Evolutionary conservation across 2,329 filamentous ascomycete species (phyloP).

Genomic region (Aspergillus fischeri): DNA sequence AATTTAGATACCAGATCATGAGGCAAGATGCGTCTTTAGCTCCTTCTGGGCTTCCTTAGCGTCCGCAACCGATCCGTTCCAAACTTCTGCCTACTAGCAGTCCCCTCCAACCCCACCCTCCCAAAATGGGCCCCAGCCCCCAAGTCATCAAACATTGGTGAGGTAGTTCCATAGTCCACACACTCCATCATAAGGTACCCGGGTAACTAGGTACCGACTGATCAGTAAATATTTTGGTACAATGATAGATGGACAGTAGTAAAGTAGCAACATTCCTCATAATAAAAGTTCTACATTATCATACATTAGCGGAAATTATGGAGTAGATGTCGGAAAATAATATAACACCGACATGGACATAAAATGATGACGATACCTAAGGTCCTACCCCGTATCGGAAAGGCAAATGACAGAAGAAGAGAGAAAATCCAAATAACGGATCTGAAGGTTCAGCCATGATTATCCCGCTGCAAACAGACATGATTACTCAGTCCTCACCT

Average conservation of each 20-base stretch:
- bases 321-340: not conserved
- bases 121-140: no score
- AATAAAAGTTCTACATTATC: not conserved
- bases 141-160: not conserved
- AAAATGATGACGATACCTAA: not conserved
- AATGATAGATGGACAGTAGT: not conserved
- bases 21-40: not conserved
- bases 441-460: not conserved
- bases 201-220: not conserved
- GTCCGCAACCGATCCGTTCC: constrained; percentile 5
- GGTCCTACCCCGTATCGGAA: not conserved
- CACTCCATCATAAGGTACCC: not conserved
- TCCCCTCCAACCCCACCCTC: no score
- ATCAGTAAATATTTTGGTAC: not conserved
- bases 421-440: not conserved
- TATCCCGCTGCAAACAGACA: no score
- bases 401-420: not conserved
- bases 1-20: not conserved
- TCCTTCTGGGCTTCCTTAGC: constrained; percentile 3
- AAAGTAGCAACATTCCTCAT: not conserved
- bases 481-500: no score
- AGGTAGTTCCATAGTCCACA: not conserved
- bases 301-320: not conserved
- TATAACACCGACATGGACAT: not conserved
- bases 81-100: not conserved